Conservation (phyloP, 2,329 filamentous ascomycete genomes). For the Pseudopyricularia cyperi region DNA sequence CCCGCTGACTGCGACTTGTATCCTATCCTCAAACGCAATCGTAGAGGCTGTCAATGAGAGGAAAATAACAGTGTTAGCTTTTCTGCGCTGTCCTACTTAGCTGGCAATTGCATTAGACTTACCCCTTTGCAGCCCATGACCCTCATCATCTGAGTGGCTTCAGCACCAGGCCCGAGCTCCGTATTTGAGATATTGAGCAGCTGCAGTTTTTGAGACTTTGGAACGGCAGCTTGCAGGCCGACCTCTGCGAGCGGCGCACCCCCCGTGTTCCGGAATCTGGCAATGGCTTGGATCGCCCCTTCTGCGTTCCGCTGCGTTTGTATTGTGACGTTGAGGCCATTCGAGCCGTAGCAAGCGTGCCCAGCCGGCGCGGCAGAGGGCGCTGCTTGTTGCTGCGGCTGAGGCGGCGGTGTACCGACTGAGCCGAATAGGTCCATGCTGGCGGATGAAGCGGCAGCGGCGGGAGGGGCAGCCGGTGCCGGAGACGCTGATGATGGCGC, state of each 20-base stretch:
- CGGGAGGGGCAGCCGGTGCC: constrained; percentile 14
- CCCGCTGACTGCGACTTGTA: constrained; percentile 60
- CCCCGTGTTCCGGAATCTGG: constrained; percentile 70
- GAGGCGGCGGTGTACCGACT: constrained; percentile 27
- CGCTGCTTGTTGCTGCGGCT: constrained; percentile 13
- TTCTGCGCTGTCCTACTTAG: background rate
- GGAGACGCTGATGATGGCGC: constrained; percentile 22
- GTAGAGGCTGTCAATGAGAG: constrained; percentile 48
- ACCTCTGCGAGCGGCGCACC: constrained; percentile 58
- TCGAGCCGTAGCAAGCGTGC: constrained; percentile 72
- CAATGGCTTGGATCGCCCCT: constrained; percentile 66
- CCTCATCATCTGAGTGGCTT: constrained; percentile 85
- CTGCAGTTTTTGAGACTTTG: constrained; percentile 90
- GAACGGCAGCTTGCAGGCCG: constrained; percentile 85
- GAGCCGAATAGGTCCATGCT: constrained; percentile 36
- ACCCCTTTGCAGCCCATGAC: constrained; percentile 77
- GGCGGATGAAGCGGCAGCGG: constrained; percentile 29
- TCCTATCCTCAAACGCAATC: constrained; percentile 73
- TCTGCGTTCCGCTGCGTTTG: constrained; percentile 74
- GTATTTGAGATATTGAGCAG: constrained; percentile 77
- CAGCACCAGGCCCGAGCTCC: constrained; percentile 62
- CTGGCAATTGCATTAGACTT: constrained; percentile 32
- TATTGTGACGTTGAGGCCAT: constrained; percentile 69
- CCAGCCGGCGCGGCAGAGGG: constrained; percentile 24
- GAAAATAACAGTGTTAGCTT: background rate